phyloP scores from a whole-genome alignment of 805 yeast species.

The Hanseniaspora guilliermondii region DNA sequence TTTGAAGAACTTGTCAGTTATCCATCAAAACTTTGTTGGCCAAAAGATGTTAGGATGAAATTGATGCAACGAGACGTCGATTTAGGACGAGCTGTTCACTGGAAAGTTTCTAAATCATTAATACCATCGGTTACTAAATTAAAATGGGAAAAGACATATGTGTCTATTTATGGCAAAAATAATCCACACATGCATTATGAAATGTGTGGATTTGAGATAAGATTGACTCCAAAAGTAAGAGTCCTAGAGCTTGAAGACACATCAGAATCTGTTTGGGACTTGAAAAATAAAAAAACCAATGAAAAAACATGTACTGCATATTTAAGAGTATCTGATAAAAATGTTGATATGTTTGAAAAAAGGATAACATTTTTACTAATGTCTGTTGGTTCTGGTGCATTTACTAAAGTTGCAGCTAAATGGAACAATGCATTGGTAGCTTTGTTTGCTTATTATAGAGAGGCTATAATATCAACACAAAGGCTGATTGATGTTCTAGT shows the following conservation, averaged over 20 bases:
- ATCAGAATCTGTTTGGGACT: conserved; percentile 87
- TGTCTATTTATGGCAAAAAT: conserved; percentile 80
- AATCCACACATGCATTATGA: conserved; percentile 80
- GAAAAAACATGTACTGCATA: conserved; percentile 84
- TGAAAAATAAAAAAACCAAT: conserved; percentile 54
- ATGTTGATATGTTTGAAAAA: conserved; percentile 66
- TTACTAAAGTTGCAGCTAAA: conserved; percentile 82
- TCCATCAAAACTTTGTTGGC: conserved; percentile 89
- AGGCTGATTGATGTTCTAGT: conserved; percentile 68
- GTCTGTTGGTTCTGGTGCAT: conserved; percentile 93
- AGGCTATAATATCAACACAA: conserved; percentile 79
- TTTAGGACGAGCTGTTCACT: conserved; percentile 78
- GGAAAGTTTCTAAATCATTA: conserved; percentile 74
- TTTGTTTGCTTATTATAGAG: conserved; percentile 79
- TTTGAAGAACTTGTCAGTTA: conserved; percentile 77
- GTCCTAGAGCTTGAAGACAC: conserved; percentile 39
- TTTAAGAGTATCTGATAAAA: conserved; percentile 70
- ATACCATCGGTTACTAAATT: conserved; percentile 64
- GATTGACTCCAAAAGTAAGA: conserved; percentile 69
- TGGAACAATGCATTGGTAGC: conserved; percentile 92
- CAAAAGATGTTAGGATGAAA: conserved; percentile 81
- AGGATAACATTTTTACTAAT: conserved; percentile 78
- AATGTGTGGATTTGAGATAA: conserved; percentile 90
- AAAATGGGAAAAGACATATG: conserved; percentile 68
- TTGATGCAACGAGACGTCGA: conserved; percentile 83